Evolutionary conservation across 139 green algal genomes (phyloP), one percentile per base, ranked within the genome.

Genomic region (Nannochloris sp.): DNA sequence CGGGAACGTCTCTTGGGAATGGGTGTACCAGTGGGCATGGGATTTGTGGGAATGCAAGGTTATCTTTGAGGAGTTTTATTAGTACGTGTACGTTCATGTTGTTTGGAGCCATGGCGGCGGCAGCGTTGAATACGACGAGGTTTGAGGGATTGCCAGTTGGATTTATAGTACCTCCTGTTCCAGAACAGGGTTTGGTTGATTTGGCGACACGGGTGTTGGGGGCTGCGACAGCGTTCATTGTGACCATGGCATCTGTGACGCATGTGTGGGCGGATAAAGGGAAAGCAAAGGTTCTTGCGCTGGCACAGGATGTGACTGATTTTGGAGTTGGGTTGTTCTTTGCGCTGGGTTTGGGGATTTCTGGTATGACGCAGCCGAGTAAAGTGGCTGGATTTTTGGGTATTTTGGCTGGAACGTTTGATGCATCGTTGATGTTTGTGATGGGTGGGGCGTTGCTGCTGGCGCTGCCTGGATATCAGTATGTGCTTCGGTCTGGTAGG

Each of bases 21-120:
- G 85, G 86, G 28, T 94, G 87, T 79, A 93, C 86, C 29, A 75
- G 49, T 13, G 87, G 87, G 3, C 87, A 94, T 56, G 87, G 87
- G 61, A 59, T 85, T 29, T 80, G 68, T 59, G 80, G 78, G 49
- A 77, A 75, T 33, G 71, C 71, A 1, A 63, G 74, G 11, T 73
- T 91, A 1, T 83, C 72, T 4, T 25, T 61, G 0, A 77, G 84
- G 40, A 51, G 45, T 59, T 50, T 60, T n/a, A 45, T 62, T 5
- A 69, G 30, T 49, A 80, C 60, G 6, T 30, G 63, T 5, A 65
- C 63, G 5, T 89, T 89, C 70, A 89, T 92, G 82, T 66, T 60
- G 1, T 25, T 67, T 6, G 84, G 82, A 29, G 70, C 64, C 20
- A 55, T 73, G 16, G 71, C 72, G 0, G 74, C 78, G 1, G 67